Base-by-base conservation (phyloP, 345 rosid species). In the Turnera subulata region DNA sequence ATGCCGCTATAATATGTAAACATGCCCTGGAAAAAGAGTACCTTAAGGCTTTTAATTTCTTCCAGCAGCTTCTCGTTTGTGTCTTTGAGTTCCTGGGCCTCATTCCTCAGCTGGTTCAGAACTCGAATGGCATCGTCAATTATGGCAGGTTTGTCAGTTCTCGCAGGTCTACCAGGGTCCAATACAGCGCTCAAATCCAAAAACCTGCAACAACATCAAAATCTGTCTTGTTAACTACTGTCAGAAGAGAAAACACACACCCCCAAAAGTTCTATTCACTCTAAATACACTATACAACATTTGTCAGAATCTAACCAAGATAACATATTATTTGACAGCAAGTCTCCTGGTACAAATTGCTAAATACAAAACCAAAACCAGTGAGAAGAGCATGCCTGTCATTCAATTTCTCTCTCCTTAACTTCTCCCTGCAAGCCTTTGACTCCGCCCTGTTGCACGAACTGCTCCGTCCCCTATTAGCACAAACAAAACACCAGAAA, bases 371-470 rank as follows among this genome's bases (percentile, higher is more conserved):
- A 56, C 47, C 44, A 19, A 6, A 58, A n/a, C n/a, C 22, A 1
- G 6, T 42, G 37, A 2, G 20, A 18, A n/a, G 46, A 53, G 25
- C 65, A 26, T 52, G 38, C 74, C 74, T 70, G 52, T 70, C 74
- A 53, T 70, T 70, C 59, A 70, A 54, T 33, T 17, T 70, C 58
- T 64, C 74, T 52, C 74, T 70, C 48, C 74, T 33, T 57, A 63
- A 49, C 61, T 48, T 70, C 62, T 70, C 74, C 0, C 69, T 69
- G 32, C 69, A 70, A 46, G 74, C 74, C 59, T 70, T 70, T 26
- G 61, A 46, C 56, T 46, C 68, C 13, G 64, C 50, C 35, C 33
- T 59, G 65, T 40, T 59, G 46, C 61, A 70, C 21, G 56, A 53
- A 32, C 63, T 69, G 22, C 22, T n/a, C 6, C 58, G 61, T 58